Conservation (phyloP, 2,329 filamentous ascomycete species). For the Phaeosphaeriaceae sp. region DNA sequence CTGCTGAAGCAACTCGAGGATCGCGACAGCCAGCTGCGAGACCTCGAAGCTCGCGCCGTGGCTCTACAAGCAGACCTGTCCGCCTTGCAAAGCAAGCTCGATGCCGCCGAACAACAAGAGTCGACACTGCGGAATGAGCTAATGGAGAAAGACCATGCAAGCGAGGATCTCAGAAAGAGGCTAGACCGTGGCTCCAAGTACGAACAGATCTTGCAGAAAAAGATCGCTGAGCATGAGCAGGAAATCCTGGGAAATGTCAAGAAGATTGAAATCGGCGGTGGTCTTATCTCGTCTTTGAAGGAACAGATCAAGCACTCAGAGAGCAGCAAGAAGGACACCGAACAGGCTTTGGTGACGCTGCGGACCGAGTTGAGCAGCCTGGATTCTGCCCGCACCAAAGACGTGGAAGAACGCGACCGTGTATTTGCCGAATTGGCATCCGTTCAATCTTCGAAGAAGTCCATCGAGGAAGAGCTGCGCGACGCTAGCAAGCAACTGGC, state of each 20-base stretch:
- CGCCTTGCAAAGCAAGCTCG: constrained; percentile 25
- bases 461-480: constrained; percentile 29
- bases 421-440: constrained; percentile 33
- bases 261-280: constrained; percentile 29
- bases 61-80: constrained; percentile 29
- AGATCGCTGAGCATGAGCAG: constrained; percentile 30
- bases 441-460: constrained; percentile 19
- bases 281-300: constrained; percentile 30
- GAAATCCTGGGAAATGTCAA: constrained; percentile 22
- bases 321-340: constrained; percentile 23
- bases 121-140: constrained; percentile 29
- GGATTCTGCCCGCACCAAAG: constrained; percentile 17
- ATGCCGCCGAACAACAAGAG: constrained; percentile 29
- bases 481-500: constrained; percentile 15
- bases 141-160: constrained; percentile 25
- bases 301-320: constrained; percentile 32
- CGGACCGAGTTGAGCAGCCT: constrained; percentile 24
- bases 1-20: constrained; percentile 29
- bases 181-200: constrained; percentile 31
- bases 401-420: constrained; percentile 18
- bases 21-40: constrained; percentile 21
- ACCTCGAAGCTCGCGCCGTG: constrained; percentile 30
- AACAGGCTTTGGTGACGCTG: constrained; percentile 30
- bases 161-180: constrained; percentile 19
- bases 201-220: constrained; percentile 29